A percentile compares a stretch with the other conserved stretches of the same genome.
Evolutionary conservation across 176 grass and related monocot species (phyloP).

Genomic region (Oryza coarctata): DNA sequence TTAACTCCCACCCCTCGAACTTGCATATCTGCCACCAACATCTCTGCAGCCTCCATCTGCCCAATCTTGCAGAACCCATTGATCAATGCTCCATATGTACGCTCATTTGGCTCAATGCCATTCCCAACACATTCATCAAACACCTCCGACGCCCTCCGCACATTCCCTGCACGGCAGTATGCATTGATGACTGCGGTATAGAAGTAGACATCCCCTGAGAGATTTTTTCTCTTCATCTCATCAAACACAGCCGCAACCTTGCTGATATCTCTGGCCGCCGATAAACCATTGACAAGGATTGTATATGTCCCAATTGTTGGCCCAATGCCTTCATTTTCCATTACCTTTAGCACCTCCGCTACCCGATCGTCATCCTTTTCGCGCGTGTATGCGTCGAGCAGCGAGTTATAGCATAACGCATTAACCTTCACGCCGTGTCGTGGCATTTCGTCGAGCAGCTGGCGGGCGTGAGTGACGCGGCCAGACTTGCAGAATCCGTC

Average conservation of each 20-base stretch:
- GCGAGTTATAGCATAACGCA: conserved; percentile 68
- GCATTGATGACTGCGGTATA: conserved; percentile 65
- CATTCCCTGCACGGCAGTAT: conserved; percentile 59
- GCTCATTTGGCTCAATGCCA: conserved; percentile 52
- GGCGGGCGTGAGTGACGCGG: conserved; percentile 31
- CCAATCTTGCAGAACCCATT: conserved; percentile 90
- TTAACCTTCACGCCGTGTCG: conserved; percentile 40
- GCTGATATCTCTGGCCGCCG: conserved; percentile 20
- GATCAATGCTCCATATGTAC: conserved; percentile 63
- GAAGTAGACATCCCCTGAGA: conserved; percentile 55
- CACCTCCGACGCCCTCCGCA: conserved; percentile 62
- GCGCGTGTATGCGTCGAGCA: conserved; percentile 58
- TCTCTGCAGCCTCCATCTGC: conserved; percentile 68
- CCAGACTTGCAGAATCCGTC: conserved; percentile 66
- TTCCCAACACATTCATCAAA: conserved; percentile 65
- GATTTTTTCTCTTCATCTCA: conserved; percentile 48
- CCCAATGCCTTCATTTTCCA: conserved; percentile 35
- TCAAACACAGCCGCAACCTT: conserved; percentile 55
- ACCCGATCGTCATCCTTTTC: conserved; percentile 27
- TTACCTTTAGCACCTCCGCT: conserved; percentile 37
- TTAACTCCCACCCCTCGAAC: conserved; percentile 50
- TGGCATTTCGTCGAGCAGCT: conserved; percentile 63
- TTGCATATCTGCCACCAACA: conserved; percentile 75
- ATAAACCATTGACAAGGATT: conserved; percentile 49
- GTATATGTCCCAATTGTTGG: conserved; percentile 53